phyloP scores from a whole-genome alignment of 352 stramenopile species.

The Phytophthora fragariae region DNA sequence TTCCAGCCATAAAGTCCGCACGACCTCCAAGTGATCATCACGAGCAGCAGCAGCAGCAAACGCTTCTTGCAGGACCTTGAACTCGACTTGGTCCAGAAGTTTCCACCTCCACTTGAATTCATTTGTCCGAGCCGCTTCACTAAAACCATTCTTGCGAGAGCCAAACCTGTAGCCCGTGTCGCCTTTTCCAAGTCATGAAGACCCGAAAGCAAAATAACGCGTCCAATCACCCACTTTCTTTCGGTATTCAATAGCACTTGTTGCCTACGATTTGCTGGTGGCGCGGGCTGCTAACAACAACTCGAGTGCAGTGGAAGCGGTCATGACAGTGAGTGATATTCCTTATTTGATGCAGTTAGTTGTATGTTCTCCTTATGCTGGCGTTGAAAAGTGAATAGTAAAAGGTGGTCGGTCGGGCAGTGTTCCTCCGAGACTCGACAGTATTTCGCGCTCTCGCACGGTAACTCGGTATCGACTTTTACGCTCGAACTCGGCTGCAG shows the following conservation, averaged over 20 bases:
- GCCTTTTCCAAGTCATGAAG: background rate
- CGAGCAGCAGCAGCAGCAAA: background rate
- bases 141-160: background rate
- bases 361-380: conserved; percentile 17
- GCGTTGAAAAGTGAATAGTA: conserved; percentile 38
- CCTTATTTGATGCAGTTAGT: background rate
- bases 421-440: conserved; percentile 35
- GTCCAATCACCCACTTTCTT: conserved; percentile 18
- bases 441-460: conserved; percentile 37
- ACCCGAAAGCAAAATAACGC: background rate
- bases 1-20: background rate
- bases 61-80: background rate
- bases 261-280: conserved; percentile 71
- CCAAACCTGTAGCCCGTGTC: background rate
- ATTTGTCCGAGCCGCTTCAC: background rate
- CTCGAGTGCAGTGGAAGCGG: conserved; percentile 17
- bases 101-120: background rate
- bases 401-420: conserved; percentile 31
- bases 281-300: conserved; percentile 53
- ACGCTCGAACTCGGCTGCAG: conserved; percentile 34
- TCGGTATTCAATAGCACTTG: conserved; percentile 62
- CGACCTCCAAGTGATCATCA: background rate
- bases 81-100: background rate
- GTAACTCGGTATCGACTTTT: conserved; percentile 33
- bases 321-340: background rate